These are phyloP conservation scores for Rhizoclosmatium globosum DNA, from an alignment of 192 early-diverging fungal species.

Conservation along the genomic window DNA sequence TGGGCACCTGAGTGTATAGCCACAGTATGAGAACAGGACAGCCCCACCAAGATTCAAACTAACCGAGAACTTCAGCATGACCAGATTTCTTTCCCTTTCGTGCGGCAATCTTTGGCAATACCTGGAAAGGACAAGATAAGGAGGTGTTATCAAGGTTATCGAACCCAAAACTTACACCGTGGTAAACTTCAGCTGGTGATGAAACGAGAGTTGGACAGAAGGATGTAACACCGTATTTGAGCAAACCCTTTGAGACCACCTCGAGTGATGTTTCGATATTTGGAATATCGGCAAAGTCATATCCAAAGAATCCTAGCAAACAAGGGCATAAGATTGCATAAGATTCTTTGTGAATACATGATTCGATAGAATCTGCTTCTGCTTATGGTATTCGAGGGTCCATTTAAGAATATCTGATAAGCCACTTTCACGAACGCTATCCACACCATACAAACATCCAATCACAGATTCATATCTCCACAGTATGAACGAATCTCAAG, in stretches of 20 bases:
- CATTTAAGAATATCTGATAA: neutral
- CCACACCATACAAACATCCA: neutral
- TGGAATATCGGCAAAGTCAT: conserved; percentile 76
- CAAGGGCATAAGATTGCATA: neutral
- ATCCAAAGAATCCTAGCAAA: conserved; percentile 60
- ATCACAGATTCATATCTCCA: neutral
- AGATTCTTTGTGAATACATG: neutral
- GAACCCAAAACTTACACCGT: conserved; percentile 31
- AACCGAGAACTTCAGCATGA: conserved; percentile 72
- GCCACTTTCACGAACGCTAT: neutral
- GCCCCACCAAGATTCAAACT: neutral
- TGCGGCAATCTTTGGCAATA: conserved; percentile 67
- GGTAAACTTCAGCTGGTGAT: conserved; percentile 76
- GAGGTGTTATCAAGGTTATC: neutral
- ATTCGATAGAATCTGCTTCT: too few species aligned
- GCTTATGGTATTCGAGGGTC: too few species aligned
- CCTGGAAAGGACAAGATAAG: conserved; percentile 33
- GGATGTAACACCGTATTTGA: conserved; percentile 81
- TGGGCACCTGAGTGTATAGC: conserved; percentile 59
- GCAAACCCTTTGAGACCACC: conserved; percentile 75
- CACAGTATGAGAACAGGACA: neutral
- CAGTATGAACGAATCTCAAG: neutral
- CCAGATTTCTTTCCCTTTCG: conserved; percentile 65
- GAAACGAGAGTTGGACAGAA: conserved; percentile 85
- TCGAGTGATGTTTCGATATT: conserved; percentile 68